phyloP scores from a whole-genome alignment of 306 rosid species.

The Cicer arietinum region DNA sequence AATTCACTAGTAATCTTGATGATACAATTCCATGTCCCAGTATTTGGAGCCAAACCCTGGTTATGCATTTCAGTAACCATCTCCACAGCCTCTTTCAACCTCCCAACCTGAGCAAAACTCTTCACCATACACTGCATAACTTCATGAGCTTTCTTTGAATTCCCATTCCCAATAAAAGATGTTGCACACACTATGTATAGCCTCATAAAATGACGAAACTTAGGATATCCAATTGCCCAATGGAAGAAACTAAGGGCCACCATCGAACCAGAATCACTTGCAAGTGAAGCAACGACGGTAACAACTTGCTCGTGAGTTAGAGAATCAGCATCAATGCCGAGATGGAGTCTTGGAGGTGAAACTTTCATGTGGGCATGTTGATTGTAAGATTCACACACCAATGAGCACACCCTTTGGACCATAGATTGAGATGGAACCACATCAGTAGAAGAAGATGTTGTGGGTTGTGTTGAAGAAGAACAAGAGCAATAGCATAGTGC shows the following conservation, averaged over 20 bases:
- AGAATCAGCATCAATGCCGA: conserved; percentile 54
- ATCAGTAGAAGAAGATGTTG: conserved; percentile 33
- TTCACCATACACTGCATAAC: conserved; percentile 73
- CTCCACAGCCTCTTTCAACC: conserved; percentile 79
- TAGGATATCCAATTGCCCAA: conserved; percentile 66
- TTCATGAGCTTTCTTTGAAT: conserved; percentile 68
- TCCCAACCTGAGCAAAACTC: conserved; percentile 70
- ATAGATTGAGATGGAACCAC: conserved; percentile 52
- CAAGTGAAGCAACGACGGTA: conserved; percentile 73
- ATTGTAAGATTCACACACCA: conserved; percentile 66
- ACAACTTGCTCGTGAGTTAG: conserved; percentile 70
- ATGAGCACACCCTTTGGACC: conserved; percentile 58
- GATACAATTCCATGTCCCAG: conserved; percentile 62
- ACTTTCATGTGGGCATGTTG: conserved; percentile 52
- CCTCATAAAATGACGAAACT: conserved; percentile 75
- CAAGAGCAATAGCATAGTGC: conserved; percentile 42
- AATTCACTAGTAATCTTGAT: conserved; percentile 47
- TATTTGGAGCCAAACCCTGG: conserved; percentile 66
- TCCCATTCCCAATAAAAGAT: conserved; percentile 62
- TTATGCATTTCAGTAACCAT: conserved; percentile 78
- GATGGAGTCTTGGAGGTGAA: conserved; percentile 58
- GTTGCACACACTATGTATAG: conserved; percentile 67
- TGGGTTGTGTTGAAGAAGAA: conserved; percentile 17
- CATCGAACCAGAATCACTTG: conserved; percentile 77
- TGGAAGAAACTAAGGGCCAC: conserved; percentile 74